Evolutionary conservation across 2,329 filamentous ascomycete species (phyloP).

Genomic region (Periconia digitata): DNA sequence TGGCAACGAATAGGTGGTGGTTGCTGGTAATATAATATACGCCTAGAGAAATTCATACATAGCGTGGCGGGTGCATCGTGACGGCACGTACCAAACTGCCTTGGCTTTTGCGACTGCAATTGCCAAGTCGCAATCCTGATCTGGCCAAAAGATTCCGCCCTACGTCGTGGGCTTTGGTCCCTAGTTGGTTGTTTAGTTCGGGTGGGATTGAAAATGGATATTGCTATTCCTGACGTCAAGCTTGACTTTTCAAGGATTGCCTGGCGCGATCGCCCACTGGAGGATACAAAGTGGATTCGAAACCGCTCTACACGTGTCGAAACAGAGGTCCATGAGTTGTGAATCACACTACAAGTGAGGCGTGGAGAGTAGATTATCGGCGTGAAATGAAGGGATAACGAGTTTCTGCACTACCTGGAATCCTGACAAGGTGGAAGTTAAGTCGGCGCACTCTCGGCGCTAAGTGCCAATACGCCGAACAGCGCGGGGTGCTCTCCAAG

Average conservation of each 20-base stretch:
- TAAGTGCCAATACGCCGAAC: neutral
- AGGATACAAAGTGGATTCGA: slow-evolving; percentile 2
- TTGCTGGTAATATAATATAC: neutral
- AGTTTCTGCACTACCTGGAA: neutral
- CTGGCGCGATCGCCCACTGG: neutral
- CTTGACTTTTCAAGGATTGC: neutral
- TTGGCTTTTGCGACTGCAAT: neutral
- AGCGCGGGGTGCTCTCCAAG: neutral
- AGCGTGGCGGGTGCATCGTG: neutral
- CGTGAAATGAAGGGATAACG: neutral
- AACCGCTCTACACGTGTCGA: neutral
- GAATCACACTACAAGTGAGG: slow-evolving; percentile 2
- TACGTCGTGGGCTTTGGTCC: no score
- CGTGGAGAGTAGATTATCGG: neutral
- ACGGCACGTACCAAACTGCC: neutral
- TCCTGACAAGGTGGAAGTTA: neutral
- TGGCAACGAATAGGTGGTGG: neutral
- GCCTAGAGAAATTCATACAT: neutral
- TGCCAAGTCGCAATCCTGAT: neutral
- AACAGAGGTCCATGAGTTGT: neutral
- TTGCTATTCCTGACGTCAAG: slow-evolving; percentile 4
- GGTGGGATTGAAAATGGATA: no score
- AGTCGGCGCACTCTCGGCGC: slow-evolving; percentile 1
- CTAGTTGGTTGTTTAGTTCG: no score
- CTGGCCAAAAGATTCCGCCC: no score